Evolutionary conservation across 2,329 filamentous ascomycete species (phyloP).

Genomic region (Monosporascus sp.): DNA sequence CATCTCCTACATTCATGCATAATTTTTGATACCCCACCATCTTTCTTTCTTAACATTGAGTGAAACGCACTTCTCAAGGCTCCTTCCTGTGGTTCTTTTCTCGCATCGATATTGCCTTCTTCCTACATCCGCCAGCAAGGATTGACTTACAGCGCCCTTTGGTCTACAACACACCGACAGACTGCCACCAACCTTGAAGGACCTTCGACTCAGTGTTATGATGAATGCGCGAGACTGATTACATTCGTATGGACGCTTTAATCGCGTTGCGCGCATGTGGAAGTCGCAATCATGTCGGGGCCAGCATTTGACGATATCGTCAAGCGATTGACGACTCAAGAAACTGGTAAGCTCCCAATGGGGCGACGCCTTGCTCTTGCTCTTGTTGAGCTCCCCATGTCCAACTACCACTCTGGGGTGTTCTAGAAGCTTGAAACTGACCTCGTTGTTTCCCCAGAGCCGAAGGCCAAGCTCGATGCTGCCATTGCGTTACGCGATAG

Average conservation of each 20-base stretch:
- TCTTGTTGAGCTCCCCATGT: no score
- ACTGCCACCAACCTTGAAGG: neutral
- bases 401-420: neutral
- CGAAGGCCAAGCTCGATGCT: slow-evolving; percentile 74
- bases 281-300: slow-evolving; percentile 55
- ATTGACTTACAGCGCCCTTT: no score
- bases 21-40: slow-evolving; percentile 21
- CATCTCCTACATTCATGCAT: slow-evolving; percentile 7
- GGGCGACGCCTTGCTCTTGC: neutral
- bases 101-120: neutral
- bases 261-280: slow-evolving; percentile 20
- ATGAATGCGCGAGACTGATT: slow-evolving; percentile 11
- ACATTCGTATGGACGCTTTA: slow-evolving; percentile 20
- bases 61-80: neutral
- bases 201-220: neutral
- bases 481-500: slow-evolving; percentile 85
- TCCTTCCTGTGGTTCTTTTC: neutral
- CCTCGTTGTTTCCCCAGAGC: slow-evolving; percentile 49
- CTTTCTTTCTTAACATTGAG: slow-evolving; percentile 8
- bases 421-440: neutral
- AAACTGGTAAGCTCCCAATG: slow-evolving; percentile 43
- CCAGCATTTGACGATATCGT: slow-evolving; percentile 59
- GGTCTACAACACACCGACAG: neutral
- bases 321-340: slow-evolving; percentile 51
- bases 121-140: neutral